A percentile compares a stretch with the other conserved stretches of the same genome.
Conservation (phyloP, 148 eudicot genomes). For the Polygonum maritimum region DNA sequence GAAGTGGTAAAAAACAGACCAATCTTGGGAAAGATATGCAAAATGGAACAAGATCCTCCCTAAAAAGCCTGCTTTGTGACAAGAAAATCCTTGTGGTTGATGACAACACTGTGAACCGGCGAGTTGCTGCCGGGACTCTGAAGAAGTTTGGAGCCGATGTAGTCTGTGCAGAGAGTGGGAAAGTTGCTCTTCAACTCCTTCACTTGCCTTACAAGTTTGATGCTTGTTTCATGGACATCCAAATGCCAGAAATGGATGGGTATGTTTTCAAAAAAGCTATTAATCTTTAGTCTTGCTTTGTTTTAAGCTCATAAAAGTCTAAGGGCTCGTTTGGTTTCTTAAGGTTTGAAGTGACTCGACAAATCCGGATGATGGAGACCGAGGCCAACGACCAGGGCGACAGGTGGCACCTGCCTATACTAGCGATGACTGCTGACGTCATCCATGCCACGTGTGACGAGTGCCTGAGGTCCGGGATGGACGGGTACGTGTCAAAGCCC, state of each 20-base stretch:
- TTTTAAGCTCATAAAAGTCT: too few relatives aligned
- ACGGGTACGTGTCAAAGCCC: constrained; percentile 64
- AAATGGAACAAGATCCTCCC: constrained; percentile 21
- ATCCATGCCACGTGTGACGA: constrained; percentile 60
- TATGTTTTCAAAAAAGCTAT: constrained; percentile 14
- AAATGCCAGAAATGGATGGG: constrained; percentile 90
- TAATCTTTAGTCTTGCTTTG: background rate
- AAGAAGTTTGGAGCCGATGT: constrained; percentile 64
- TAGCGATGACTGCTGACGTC: constrained; percentile 77
- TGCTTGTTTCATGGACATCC: constrained; percentile 81
- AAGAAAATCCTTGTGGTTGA: constrained; percentile 67
- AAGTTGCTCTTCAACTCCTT: constrained; percentile 47
- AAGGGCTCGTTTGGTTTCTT: background rate
- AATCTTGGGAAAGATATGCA: constrained; percentile 25
- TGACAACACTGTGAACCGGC: constrained; percentile 55
- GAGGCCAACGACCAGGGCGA: constrained; percentile 24
- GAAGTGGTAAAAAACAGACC: constrained; percentile 29
- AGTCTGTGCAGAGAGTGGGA: constrained; percentile 59
- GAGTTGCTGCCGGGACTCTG: constrained; percentile 70
- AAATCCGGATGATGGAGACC: constrained; percentile 42
- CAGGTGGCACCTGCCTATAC: constrained; percentile 48
- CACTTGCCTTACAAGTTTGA: constrained; percentile 46
- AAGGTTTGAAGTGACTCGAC: constrained; percentile 56
- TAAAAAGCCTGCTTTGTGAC: constrained; percentile 36
- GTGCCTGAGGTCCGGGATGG: constrained; percentile 61